These are phyloP conservation scores for Ilyonectria mors-panacis DNA, from an alignment of 2,329 filamentous ascomycete species.

Conservation along the genomic window DNA sequence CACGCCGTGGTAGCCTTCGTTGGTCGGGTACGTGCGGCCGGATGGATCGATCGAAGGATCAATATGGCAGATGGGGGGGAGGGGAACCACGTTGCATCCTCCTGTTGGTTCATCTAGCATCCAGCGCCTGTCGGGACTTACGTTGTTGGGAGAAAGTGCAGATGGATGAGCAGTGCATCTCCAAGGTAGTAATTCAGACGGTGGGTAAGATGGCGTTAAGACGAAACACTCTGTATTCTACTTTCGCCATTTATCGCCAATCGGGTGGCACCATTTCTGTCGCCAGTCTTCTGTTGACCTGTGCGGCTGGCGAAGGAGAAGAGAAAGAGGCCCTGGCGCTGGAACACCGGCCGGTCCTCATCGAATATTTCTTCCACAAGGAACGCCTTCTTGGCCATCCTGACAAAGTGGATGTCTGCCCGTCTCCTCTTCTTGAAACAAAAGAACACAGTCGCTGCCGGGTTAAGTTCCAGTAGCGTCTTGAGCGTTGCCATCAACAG, in stretches of 20 bases:
- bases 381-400: slow-evolving; percentile 78
- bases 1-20: not conserved
- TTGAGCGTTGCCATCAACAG: slow-evolving; percentile 84
- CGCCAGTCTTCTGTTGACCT: slow-evolving; percentile 31
- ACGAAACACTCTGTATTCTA: slow-evolving; percentile 38
- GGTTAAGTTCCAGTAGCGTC: slow-evolving; percentile 81
- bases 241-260: slow-evolving; percentile 37
- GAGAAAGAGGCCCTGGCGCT: slow-evolving; percentile 72
- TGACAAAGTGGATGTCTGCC: slow-evolving; percentile 83
- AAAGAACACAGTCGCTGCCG: slow-evolving; percentile 78
- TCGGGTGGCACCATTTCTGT: slow-evolving; percentile 35
- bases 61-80: slow-evolving; percentile 11
- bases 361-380: slow-evolving; percentile 73
- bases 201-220: slow-evolving; percentile 31
- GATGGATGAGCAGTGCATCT: slow-evolving; percentile 2
- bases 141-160: slow-evolving; percentile 9
- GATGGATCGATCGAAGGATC: slow-evolving; percentile 29
- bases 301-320: slow-evolving; percentile 68
- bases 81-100: slow-evolving; percentile 33
- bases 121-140: not conserved
- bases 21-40: slow-evolving; percentile 16
- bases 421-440: slow-evolving; percentile 95
- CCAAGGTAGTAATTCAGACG: slow-evolving; percentile 29
- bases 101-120: slow-evolving; percentile 29
- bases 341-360: slow-evolving; percentile 71